Evolutionary conservation across 2,329 filamentous ascomycete genomes (phyloP).

Genomic region (Dactylellina sp.): DNA sequence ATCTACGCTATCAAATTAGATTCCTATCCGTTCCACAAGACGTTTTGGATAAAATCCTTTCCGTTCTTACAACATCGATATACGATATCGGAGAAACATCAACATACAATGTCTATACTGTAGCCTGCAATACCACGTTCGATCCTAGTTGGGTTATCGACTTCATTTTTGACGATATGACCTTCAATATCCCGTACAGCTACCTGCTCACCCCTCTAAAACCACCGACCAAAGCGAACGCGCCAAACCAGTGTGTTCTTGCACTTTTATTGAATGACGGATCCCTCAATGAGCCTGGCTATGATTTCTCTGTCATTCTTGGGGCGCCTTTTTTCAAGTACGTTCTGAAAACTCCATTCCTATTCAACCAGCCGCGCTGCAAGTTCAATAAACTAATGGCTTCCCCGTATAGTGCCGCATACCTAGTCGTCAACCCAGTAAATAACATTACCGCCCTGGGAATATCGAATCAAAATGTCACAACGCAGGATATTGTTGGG

Average conservation of each 20-base stretch:
- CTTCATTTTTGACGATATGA: slow-evolving; percentile 5
- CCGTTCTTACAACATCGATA: background rate
- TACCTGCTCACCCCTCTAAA: background rate
- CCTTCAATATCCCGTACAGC: slow-evolving; percentile 4
- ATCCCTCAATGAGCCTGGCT: background rate
- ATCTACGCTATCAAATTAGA: background rate
- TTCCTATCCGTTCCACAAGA: slow-evolving; percentile 13
- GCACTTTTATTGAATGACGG: background rate
- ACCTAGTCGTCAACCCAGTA: slow-evolving; percentile 24
- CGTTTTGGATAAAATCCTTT: background rate
- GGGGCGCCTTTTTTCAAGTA: slow-evolving; percentile 30
- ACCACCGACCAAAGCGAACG: background rate
- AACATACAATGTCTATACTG: background rate
- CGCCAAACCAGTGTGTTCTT: slow-evolving; percentile 2
- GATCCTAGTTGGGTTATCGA: slow-evolving; percentile 15
- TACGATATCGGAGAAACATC: background rate
- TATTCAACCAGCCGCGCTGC: background rate
- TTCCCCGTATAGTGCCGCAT: slow-evolving; percentile 1
- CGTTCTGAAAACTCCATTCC: background rate
- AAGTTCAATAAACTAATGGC: background rate
- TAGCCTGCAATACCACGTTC: slow-evolving; percentile 11
- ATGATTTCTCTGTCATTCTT: slow-evolving; percentile 23
- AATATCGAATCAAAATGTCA: slow-evolving; percentile 14
- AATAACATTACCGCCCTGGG: slow-evolving; percentile 25
- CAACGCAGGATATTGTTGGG: slow-evolving; percentile 9